Conservation (phyloP, 1,284 basidiomycete genomes). For the Puccinia coronata region DNA sequence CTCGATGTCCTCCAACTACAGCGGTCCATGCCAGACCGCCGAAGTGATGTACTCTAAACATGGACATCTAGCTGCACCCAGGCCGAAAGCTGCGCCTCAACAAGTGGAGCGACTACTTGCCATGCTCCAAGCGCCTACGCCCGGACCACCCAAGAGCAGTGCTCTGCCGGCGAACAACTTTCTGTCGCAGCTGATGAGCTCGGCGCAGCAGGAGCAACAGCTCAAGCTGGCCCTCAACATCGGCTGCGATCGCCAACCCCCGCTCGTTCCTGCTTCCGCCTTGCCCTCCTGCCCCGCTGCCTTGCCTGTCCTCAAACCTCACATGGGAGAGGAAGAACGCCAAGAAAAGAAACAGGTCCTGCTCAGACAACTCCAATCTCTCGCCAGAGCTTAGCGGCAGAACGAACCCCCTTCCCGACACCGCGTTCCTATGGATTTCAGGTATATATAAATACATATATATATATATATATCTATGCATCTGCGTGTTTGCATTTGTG, state of each 20-base stretch:
- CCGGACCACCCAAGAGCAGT: background rate
- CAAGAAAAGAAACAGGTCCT: constrained; percentile 30
- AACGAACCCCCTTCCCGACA: background rate
- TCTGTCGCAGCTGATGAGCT: background rate
- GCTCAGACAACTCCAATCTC: constrained; percentile 36
- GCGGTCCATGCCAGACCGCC: constrained; percentile 16
- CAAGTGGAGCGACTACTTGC: constrained; percentile 41
- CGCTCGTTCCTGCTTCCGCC: background rate
- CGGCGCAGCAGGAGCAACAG: constrained; percentile 9
- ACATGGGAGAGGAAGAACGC: constrained; percentile 24
- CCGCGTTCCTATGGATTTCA: background rate
- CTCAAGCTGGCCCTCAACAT: background rate
- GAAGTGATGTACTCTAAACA: constrained; percentile 33
- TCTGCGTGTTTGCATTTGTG: no score
- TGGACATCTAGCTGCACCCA: constrained; percentile 46
- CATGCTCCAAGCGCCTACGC: constrained; percentile 43
- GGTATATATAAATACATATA: background rate
- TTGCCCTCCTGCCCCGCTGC: background rate
- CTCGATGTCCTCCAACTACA: constrained; percentile 34
- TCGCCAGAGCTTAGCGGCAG: background rate
- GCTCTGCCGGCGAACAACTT: background rate
- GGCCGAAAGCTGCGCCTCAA: constrained; percentile 36
- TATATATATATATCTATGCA: background rate
- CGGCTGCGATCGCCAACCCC: background rate
- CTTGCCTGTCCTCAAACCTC: background rate